phyloP scores from a whole-genome alignment of 345 rosid species.

The Triadica sebifera region DNA sequence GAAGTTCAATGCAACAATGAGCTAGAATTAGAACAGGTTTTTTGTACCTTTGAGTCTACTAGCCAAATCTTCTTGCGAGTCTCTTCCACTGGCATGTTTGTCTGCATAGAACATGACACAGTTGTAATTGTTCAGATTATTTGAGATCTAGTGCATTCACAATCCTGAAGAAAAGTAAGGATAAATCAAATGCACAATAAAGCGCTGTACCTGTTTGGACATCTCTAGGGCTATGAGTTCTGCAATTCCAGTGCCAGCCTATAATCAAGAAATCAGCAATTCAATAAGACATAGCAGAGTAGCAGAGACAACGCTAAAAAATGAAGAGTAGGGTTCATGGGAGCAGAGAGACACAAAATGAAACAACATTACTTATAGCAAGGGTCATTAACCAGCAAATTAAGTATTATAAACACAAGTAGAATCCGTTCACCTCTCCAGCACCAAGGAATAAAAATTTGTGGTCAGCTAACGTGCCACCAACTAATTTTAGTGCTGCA shows the following conservation, averaged over 20 bases:
- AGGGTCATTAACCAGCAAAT: neutral
- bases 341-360: neutral
- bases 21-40: conserved; percentile 9
- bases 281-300: neutral
- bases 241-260: conserved; percentile 99
- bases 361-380: neutral
- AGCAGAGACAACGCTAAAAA: neutral
- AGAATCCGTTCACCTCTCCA: conserved; percentile 63
- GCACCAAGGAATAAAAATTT: conserved; percentile 94
- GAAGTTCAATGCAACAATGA: neutral
- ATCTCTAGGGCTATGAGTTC: conserved; percentile 92
- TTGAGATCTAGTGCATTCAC: conserved; percentile 6
- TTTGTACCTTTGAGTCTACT: conserved; percentile 85
- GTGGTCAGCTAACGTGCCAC: conserved; percentile 76
- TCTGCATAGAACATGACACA: conserved; percentile 44
- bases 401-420: neutral
- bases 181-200: conserved; percentile 8
- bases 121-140: neutral
- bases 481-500: conserved; percentile 69
- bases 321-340: neutral
- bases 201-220: conserved; percentile 63
- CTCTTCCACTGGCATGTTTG: conserved; percentile 69
- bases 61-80: conserved; percentile 84
- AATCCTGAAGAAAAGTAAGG: neutral
- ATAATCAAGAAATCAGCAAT: conserved; percentile 20